Percentiles rank a stretch among this genome's conserved stretches.
These are phyloP conservation scores for Chamaecrista fasciculata DNA, from an alignment of 306 rosid species.

Conservation along the genomic window DNA sequence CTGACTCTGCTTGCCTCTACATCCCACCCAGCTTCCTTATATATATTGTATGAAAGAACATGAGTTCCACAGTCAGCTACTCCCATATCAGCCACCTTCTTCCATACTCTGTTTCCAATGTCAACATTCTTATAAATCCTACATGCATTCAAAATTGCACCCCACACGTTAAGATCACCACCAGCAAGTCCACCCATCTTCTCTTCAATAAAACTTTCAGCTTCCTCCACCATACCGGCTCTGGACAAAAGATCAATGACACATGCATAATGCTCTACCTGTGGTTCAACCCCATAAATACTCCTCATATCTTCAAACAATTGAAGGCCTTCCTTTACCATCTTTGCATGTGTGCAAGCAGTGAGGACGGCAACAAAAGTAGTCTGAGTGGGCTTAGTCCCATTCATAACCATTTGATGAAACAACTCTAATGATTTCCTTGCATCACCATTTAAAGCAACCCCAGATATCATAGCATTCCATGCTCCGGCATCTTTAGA, in stretches of 20 bases:
- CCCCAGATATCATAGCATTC: slow-evolving; percentile 20
- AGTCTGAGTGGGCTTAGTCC: not conserved
- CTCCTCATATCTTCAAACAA: slow-evolving; percentile 6
- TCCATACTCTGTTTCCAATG: slow-evolving; percentile 65
- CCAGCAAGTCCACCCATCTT: slow-evolving; percentile 67
- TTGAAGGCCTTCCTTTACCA: not conserved
- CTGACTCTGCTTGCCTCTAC: slow-evolving; percentile 68
- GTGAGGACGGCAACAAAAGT: slow-evolving; percentile 15
- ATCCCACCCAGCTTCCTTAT: slow-evolving; percentile 75
- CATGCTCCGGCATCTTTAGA: slow-evolving; percentile 34
- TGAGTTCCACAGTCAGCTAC: slow-evolving; percentile 61
- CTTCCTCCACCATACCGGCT: slow-evolving; percentile 17
- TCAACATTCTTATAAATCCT: slow-evolving; percentile 61
- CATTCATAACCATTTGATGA: not conserved
- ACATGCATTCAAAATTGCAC: slow-evolving; percentile 73
- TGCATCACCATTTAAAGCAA: slow-evolving; percentile 2
- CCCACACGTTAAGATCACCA: slow-evolving; percentile 73
- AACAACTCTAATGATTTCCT: not conserved
- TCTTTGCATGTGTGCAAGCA: slow-evolving; percentile 14
- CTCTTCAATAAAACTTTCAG: slow-evolving; percentile 67
- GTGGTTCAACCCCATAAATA: slow-evolving; percentile 28
- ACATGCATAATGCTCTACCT: slow-evolving; percentile 42
- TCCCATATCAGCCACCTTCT: slow-evolving; percentile 56
- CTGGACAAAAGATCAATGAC: slow-evolving; percentile 20
- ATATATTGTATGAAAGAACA: slow-evolving; percentile 70